Evolutionary conservation across 2,329 filamentous ascomycete genomes (phyloP).

Genomic region (Moelleriella libera): DNA sequence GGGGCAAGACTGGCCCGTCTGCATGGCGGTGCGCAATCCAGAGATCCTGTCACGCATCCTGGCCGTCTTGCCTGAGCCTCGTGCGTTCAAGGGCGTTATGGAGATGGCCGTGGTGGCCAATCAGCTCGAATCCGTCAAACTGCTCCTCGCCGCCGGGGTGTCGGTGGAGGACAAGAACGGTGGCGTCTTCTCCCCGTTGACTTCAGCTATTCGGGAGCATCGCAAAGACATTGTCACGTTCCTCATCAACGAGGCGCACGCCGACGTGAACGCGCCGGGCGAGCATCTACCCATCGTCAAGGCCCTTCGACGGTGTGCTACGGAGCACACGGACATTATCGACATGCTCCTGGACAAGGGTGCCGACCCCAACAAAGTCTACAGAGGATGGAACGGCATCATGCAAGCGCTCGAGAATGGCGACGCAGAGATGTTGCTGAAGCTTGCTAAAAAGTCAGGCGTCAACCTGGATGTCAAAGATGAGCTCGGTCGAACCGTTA

Average conservation of each 20-base stretch:
- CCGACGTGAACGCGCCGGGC: conserved; percentile 52
- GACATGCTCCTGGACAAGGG: conserved; percentile 48
- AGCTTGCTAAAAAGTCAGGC: conserved; percentile 33
- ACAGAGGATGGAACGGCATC: conserved; percentile 51
- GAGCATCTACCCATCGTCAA: conserved; percentile 62
- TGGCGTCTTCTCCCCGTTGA: conserved; percentile 57
- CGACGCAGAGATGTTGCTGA: conserved; percentile 35
- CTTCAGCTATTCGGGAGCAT: conserved; percentile 51
- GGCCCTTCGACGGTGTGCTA: conserved; percentile 44
- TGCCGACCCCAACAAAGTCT: conserved; percentile 54
- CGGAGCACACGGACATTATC: conserved; percentile 43
- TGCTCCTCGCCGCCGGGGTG: conserved; percentile 49
- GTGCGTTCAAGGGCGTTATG: conserved; percentile 50
- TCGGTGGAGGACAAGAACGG: conserved; percentile 59
- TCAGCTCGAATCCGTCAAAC: conserved; percentile 51
- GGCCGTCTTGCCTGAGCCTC: conserved; percentile 39
- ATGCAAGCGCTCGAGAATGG: conserved; percentile 54
- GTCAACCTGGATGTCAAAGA: conserved; percentile 38
- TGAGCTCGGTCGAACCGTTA: conserved; percentile 37
- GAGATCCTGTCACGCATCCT: conserved; percentile 45
- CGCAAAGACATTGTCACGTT: conserved; percentile 45
- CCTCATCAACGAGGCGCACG: conserved; percentile 45
- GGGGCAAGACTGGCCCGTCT: conserved; percentile 57
- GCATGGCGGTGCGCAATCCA: conserved; percentile 51
- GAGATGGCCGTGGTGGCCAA: conserved; percentile 55